phyloP scores from a whole-genome alignment of 1,284 basidiomycete species.

The Uromyces viciae-fabae region DNA sequence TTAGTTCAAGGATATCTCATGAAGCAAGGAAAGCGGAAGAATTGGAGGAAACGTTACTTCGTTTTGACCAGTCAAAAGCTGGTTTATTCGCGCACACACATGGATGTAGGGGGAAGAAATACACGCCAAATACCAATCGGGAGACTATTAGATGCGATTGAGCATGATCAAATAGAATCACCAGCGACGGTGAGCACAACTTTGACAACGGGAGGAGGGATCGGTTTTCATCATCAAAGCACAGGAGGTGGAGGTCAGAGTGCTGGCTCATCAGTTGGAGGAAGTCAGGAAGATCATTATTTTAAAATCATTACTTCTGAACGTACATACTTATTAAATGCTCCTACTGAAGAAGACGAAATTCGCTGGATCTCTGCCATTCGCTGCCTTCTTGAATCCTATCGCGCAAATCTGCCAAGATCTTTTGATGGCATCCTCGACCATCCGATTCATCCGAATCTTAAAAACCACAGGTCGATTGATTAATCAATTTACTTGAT shows the following conservation, averaged over 20 bases:
- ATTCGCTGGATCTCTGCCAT: constrained; percentile 96
- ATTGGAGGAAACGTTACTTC: constrained; percentile 77
- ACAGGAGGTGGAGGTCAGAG: too few species aligned
- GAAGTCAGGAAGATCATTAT: constrained; percentile 60
- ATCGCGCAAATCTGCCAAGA: constrained; percentile 31
- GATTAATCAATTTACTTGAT: too few species aligned
- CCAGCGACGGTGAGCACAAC: too few species aligned
- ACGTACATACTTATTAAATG: constrained; percentile 80
- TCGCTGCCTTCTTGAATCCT: constrained; percentile 72
- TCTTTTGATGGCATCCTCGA: constrained; percentile 26
- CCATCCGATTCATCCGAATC: constrained; percentile 6
- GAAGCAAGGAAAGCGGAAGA: constrained; percentile 91
- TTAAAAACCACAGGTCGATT: too few species aligned
- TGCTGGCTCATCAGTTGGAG: background rate
- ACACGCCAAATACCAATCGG: constrained; percentile 78
- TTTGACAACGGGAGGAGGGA: too few species aligned
- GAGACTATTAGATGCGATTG: constrained; percentile 86
- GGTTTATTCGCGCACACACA: constrained; percentile 56
- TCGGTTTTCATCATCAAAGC: too few species aligned
- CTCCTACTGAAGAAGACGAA: constrained; percentile 94
- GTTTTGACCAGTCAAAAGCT: constrained; percentile 54
- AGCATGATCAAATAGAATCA: constrained; percentile 63
- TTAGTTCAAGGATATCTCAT: constrained; percentile 76
- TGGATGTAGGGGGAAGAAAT: constrained; percentile 72
- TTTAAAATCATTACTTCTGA: constrained; percentile 97